Conservation (phyloP, 2,329 filamentous ascomycete genomes). For the Penicillium sp. region DNA sequence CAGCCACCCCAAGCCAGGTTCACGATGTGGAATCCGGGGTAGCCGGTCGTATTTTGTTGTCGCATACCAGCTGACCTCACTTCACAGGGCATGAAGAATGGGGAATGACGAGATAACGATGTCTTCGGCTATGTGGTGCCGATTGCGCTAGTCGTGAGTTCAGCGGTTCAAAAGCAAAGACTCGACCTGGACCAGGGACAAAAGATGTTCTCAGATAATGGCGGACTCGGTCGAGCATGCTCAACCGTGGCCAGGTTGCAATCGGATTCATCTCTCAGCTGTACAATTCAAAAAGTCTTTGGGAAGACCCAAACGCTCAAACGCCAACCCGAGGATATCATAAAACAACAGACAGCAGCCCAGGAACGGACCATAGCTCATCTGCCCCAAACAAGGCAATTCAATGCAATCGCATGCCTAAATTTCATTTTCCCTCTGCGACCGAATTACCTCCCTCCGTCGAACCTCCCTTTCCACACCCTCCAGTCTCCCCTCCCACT, state of each 20-base stretch:
- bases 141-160: neutral
- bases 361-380: neutral
- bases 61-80: neutral
- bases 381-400: neutral
- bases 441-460: constrained; percentile 61
- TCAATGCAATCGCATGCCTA: constrained; percentile 2
- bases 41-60: neutral
- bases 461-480: constrained; percentile 66
- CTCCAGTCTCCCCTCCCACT: constrained; percentile 68
- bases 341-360: neutral
- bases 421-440: constrained; percentile 53
- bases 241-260: too few relatives aligned
- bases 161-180: neutral
- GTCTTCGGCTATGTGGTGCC: neutral
- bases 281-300: neutral
- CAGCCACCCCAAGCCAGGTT: neutral
- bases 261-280: too few relatives aligned
- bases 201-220: too few relatives aligned
- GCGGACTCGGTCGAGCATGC: too few relatives aligned
- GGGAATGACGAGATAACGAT: neutral
- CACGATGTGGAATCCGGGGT: neutral
- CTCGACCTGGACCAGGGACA: neutral
- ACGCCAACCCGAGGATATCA: neutral
- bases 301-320: neutral
- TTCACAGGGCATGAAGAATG: neutral